Percentiles rank a stretch among this genome's conserved stretches.
These are phyloP conservation scores for Plenodomus lindquistii DNA, from an alignment of 2,329 filamentous ascomycete species.

Conservation along the genomic window DNA sequence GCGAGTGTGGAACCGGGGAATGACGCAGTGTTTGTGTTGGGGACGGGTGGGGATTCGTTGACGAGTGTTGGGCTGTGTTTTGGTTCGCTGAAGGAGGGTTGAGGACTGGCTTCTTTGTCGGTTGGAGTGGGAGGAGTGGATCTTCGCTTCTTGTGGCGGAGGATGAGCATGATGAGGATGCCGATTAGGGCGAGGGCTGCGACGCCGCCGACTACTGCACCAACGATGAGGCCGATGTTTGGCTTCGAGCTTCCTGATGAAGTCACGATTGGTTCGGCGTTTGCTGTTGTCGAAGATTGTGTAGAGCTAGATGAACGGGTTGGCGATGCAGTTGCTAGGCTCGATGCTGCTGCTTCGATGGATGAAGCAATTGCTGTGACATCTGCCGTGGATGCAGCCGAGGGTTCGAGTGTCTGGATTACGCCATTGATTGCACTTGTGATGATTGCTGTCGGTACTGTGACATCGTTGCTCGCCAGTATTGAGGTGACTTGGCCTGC, in stretches of 20 bases:
- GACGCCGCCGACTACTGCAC: constrained; percentile 13
- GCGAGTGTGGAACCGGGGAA: background rate
- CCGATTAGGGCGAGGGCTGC: constrained; percentile 12
- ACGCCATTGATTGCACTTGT: constrained; percentile 3
- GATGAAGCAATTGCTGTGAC: background rate
- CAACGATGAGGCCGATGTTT: constrained; percentile 13
- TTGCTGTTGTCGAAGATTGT: background rate
- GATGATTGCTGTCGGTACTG: constrained; percentile 5
- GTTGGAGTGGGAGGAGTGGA: background rate
- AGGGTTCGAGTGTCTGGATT: background rate
- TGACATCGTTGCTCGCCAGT: constrained; percentile 6
- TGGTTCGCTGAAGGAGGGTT: background rate
- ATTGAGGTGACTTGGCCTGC: constrained; percentile 12
- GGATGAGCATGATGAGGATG: constrained; percentile 14
- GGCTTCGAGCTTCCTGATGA: constrained; percentile 2
- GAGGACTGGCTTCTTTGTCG: constrained; percentile 3
- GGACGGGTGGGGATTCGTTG: background rate
- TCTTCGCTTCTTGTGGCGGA: constrained; percentile 5
- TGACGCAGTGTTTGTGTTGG: background rate
- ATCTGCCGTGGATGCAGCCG: background rate
- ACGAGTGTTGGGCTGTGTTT: background rate
- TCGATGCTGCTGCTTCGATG: background rate
- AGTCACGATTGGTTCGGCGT: background rate
- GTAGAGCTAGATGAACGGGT: background rate
- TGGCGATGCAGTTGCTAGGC: background rate